Conservation (phyloP, 192 early-diverging fungal genomes). For the Coemansia javaensis region DNA sequence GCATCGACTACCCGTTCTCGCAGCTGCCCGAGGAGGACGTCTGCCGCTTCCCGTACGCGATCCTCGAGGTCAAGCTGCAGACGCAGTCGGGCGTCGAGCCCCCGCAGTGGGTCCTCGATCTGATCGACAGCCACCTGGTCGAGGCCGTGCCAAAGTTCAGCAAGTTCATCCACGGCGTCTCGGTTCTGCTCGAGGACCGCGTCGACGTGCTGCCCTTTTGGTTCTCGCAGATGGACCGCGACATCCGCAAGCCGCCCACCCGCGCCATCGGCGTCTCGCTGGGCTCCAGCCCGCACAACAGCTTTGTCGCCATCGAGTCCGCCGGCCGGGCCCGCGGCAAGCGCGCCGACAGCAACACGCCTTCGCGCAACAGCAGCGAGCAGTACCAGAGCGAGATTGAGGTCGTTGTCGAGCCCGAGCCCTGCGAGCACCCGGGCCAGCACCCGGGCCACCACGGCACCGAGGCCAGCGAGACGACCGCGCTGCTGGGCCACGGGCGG, state of each 20-base stretch:
- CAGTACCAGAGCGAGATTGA: constrained; percentile 24
- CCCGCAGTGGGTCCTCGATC: constrained; percentile 89
- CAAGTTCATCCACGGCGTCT: constrained; percentile 94
- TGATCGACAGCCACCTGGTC: constrained; percentile 85
- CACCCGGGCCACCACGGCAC: constrained; percentile 15
- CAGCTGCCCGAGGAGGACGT: constrained; percentile 76
- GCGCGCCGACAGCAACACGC: constrained; percentile 8
- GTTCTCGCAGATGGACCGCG: constrained; percentile 91
- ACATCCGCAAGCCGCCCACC: constrained; percentile 78
- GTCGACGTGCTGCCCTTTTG: constrained; percentile 89
- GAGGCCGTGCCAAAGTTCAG: constrained; percentile 96
- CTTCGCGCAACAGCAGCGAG: constrained; percentile 26
- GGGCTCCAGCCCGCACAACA: constrained; percentile 36
- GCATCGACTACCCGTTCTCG: constrained; percentile 71
- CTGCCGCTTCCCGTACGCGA: constrained; percentile 88
- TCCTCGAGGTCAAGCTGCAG: constrained; percentile 97
- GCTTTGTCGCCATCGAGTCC: constrained; percentile 31
- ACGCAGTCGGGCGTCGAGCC: constrained; percentile 85
- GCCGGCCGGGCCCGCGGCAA: constrained; percentile 11
- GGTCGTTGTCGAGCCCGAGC: constrained; percentile 32
- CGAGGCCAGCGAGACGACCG: constrained; percentile 16
- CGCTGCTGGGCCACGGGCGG: constrained; percentile 15
- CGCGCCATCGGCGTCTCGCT: constrained; percentile 52
- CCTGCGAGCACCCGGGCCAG: constrained; percentile 34
- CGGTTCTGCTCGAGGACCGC: constrained; percentile 75